Conservation (phyloP, 78 protist genomes). For the Diacronema lutheri region DNA sequence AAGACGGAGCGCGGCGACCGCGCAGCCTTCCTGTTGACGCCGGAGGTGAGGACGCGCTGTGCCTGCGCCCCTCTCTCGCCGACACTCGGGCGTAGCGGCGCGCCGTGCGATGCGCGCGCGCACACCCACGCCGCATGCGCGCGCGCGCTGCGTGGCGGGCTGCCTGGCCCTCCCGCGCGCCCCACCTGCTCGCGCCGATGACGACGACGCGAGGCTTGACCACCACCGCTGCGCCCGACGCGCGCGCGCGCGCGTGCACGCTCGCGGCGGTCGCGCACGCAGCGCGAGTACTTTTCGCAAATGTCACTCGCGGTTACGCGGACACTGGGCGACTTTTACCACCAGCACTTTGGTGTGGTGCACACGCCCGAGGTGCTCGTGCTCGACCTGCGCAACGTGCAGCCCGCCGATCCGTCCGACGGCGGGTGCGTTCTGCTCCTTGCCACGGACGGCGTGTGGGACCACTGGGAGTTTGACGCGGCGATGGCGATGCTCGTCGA, state of each 20-base stretch:
- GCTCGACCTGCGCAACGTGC: neutral
- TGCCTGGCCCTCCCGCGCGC: too few species aligned
- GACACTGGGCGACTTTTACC: neutral
- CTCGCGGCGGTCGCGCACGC: too few species aligned
- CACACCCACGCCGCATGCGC: too few species aligned
- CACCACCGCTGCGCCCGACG: too few species aligned
- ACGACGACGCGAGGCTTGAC: too few species aligned
- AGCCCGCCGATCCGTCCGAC: too few species aligned
- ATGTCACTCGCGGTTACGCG: neutral
- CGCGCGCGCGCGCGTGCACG: too few species aligned
- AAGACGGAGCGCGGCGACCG: conserved; percentile 15
- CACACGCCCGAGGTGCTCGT: neutral
- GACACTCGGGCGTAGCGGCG: too few species aligned
- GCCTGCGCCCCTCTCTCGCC: too few species aligned
- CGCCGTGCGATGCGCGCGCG: too few species aligned
- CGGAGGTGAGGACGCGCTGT: neutral
- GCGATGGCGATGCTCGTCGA: neutral
- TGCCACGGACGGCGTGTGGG: conserved; percentile 18
- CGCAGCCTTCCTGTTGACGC: neutral
- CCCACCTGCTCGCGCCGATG: too few species aligned
- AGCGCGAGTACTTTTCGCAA: neutral
- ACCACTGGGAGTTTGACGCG: neutral
- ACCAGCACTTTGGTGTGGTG: neutral
- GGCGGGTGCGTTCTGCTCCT: neutral
- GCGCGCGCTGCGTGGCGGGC: too few species aligned